phyloP scores from a whole-genome alignment of 805 yeast species.

The Nematodospora valgi region DNA sequence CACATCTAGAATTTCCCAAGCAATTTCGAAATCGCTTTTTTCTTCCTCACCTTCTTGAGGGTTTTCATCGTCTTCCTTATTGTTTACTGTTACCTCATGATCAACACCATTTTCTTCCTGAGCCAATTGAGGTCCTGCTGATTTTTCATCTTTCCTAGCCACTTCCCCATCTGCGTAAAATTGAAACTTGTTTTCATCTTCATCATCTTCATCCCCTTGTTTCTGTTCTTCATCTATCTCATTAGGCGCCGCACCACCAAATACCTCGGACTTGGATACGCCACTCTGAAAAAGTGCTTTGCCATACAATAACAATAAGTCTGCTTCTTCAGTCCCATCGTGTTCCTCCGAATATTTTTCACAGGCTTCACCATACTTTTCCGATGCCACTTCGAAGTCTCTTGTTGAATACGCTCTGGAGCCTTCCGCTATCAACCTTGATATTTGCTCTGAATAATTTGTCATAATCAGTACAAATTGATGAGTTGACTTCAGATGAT shows the following conservation, averaged over 20 bases:
- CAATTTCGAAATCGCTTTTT: slow-evolving; percentile 76
- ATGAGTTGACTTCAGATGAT: too few relatives aligned
- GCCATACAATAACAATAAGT: slow-evolving; percentile 72
- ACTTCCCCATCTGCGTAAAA: slow-evolving; percentile 22
- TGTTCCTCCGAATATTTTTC: slow-evolving; percentile 43
- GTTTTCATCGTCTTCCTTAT: slow-evolving; percentile 51
- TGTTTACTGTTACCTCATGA: slow-evolving; percentile 26
- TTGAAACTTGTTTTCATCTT: slow-evolving; percentile 24
- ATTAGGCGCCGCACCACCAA: slow-evolving; percentile 49
- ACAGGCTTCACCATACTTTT: slow-evolving; percentile 72
- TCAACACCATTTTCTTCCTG: slow-evolving; percentile 15
- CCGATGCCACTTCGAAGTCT: slow-evolving; percentile 66
- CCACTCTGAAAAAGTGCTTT: slow-evolving; percentile 77
- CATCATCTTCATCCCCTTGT: slow-evolving; percentile 20
- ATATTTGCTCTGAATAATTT: slow-evolving; percentile 39
- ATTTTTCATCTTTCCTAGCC: slow-evolving; percentile 15
- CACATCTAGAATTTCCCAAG: slow-evolving; percentile 83
- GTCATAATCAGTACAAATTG: too few relatives aligned
- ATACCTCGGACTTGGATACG: slow-evolving; percentile 67
- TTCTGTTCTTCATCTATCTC: slow-evolving; percentile 18
- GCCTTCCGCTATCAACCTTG: slow-evolving; percentile 54
- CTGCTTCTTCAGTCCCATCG: slow-evolving; percentile 64
- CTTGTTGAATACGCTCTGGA: slow-evolving; percentile 61
- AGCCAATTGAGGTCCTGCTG: too few relatives aligned
- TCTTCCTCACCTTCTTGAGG: slow-evolving; percentile 31